Base-by-base conservation (phyloP, 805 yeast genomes). In the Pichia cabralensis region DNA sequence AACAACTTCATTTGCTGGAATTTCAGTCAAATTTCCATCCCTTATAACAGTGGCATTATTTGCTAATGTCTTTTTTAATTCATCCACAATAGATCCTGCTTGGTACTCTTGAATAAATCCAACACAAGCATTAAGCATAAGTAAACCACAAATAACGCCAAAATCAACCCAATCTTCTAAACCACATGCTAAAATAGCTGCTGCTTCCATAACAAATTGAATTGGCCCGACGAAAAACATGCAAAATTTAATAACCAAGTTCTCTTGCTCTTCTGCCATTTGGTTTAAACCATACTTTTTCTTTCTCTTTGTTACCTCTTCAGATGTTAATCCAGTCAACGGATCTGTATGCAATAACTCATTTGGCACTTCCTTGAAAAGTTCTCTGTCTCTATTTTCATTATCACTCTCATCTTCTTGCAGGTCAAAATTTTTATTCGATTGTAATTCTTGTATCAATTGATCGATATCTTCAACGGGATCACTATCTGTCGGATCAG, bases 181-280 rank as follows among this genome's bases (percentile, higher is more conserved):
- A 77, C 94, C 95, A 47, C 92, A 94, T 56, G 95, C 95, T 61
- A 84, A 70, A 46, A 84, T 72, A 51, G 95, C 95, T 54, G 95
- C 95, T 55, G 88, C 92, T 69, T 84, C 95, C 95, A 84, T 84
- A 58, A 84, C 95, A 76, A 84, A 84, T 69, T 84, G 95, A 61
- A 84, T 84, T 49, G 95, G 95, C 65, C 95, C 95, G 45, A 84
- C 78, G 61, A 84, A 84, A 71, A 82, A 84, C 79, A 73, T 71
- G 53, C 78, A 55, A 60, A 84, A 83, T 70, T 84, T 83, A 47
- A 82, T 64, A 42, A 82, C 45, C 63, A 80, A 46, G 65, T 79
- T 80, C 66, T 82, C 94, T 49, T 71, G 63, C 59, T 84, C 94
- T 65, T 84, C 95, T 45, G 80, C 74, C 92, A 84, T 81, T 67